Conservation (phyloP, 768 basidiomycete genomes). For the Postia placenta region DNA sequence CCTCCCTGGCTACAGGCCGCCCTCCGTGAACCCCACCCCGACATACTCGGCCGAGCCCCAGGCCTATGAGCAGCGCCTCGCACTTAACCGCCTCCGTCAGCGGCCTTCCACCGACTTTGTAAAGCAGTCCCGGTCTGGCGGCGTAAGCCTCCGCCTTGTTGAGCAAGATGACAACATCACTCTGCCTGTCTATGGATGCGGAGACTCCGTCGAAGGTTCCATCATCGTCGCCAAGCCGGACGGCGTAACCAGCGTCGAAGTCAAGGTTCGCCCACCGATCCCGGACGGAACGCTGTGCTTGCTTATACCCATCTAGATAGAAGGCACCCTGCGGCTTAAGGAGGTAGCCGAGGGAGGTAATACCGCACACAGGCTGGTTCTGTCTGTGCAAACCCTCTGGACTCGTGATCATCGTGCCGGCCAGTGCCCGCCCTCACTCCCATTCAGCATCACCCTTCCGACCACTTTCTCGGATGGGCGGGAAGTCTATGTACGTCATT, state of each 20-base stretch:
- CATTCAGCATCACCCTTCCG: constrained; percentile 55
- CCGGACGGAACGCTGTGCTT: neutral
- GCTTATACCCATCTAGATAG: constrained; percentile 36
- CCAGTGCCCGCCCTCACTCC: constrained; percentile 46
- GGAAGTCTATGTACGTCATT: constrained; percentile 47
- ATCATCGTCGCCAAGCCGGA: constrained; percentile 52
- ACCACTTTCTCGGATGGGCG: constrained; percentile 49
- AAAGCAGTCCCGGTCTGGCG: constrained; percentile 54
- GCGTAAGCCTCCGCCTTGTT: constrained; percentile 42
- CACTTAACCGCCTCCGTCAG: constrained; percentile 27
- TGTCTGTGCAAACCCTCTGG: constrained; percentile 54
- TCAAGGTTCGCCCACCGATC: constrained; percentile 38
- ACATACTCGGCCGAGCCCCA: constrained; percentile 52
- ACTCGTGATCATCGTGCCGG: constrained; percentile 34
- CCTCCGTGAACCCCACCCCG: constrained; percentile 32
- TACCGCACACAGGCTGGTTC: constrained; percentile 43
- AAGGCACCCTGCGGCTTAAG: constrained; percentile 51
- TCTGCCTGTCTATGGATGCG: constrained; percentile 54
- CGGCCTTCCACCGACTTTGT: constrained; percentile 44
- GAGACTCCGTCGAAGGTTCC: constrained; percentile 45
- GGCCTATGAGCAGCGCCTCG: constrained; percentile 46
- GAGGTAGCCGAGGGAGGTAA: constrained; percentile 68
- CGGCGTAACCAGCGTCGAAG: constrained; percentile 53
- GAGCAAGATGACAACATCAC: constrained; percentile 44
- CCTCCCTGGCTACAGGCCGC: constrained; percentile 43